Conservation (phyloP, 495 filamentous ascomycete species). For the Gamarada debralockiae region DNA sequence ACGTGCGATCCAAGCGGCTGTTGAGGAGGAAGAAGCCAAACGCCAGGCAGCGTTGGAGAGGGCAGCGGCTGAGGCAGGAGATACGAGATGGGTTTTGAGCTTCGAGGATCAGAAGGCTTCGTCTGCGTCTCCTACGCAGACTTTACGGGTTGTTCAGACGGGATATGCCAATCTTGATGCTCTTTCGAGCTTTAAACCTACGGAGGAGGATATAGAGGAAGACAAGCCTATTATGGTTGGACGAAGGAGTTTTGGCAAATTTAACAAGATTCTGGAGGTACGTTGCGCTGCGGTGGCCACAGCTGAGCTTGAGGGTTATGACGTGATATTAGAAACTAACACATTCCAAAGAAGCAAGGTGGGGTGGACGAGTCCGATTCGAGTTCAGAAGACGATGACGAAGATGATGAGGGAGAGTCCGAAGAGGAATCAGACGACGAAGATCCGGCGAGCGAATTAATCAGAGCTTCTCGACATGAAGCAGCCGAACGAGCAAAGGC, state of each 20-base stretch:
- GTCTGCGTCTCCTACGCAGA: not conserved
- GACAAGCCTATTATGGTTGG: constrained; percentile 28
- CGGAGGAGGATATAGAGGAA: constrained; percentile 12
- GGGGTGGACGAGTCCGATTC: constrained; percentile 31
- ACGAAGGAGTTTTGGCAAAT: constrained; percentile 42
- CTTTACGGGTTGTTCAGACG: constrained; percentile 33
- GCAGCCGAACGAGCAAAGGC: constrained; percentile 25
- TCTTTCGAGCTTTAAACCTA: not conserved
- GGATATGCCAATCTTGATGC: constrained; percentile 43
- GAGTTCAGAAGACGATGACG: constrained; percentile 31
- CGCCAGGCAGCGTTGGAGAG: constrained; percentile 65
- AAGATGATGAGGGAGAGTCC: constrained; percentile 22
- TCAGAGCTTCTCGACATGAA: constrained; percentile 20
- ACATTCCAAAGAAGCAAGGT: constrained; percentile 6
- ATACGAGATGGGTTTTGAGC: constrained; percentile 83
- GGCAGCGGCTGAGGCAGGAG: constrained; percentile 70
- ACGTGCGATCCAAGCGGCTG: constrained; percentile 58
- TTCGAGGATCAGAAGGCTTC: constrained; percentile 31
- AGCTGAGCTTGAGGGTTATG: constrained; percentile 6
- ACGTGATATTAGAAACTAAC: not conserved
- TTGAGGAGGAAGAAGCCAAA: constrained; percentile 72
- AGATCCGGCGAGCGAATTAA: constrained; percentile 33
- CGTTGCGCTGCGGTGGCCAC: no score
- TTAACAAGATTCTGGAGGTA: constrained; percentile 32
- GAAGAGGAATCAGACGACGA: constrained; percentile 27